Evolutionary conservation across 2,329 filamentous ascomycete genomes (phyloP).

Genomic region (Rhynchosporium agropyri): DNA sequence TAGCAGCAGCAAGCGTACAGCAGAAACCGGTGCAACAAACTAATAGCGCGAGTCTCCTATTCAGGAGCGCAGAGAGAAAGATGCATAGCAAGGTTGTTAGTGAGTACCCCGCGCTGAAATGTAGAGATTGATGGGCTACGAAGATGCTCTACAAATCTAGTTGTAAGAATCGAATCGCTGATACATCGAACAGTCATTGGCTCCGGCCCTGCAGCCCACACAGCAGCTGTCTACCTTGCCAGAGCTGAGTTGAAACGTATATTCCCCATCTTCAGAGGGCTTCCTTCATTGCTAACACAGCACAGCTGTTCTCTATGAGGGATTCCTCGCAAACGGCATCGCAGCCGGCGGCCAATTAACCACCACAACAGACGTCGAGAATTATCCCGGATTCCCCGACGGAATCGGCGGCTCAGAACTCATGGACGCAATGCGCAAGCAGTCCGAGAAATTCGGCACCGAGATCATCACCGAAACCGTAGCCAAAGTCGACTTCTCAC

Average conservation of each 20-base stretch:
- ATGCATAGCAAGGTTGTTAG: conserved; percentile 95
- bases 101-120: conserved; percentile 50
- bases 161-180: conserved; percentile 11
- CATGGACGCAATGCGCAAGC: conserved; percentile 94
- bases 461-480: conserved; percentile 93
- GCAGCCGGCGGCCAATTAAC: conserved; percentile 96
- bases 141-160: not conserved
- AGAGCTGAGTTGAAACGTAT: conserved; percentile 85
- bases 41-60: conserved; percentile 34
- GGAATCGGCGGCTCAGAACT: conserved; percentile 84
- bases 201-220: conserved; percentile 96
- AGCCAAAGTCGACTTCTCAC: conserved; percentile 79
- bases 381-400: conserved; percentile 93
- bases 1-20: conserved; percentile 66
- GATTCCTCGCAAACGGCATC: conserved; percentile 96
- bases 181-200: conserved; percentile 65
- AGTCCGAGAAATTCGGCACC: conserved; percentile 91
- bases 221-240: conserved; percentile 92
- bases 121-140: not conserved
- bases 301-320: conserved; percentile 85
- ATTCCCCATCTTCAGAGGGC: conserved; percentile 15
- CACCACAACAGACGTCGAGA: conserved; percentile 97
- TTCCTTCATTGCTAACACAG: conserved; percentile 39
- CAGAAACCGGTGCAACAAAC: conserved; percentile 53
- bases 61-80: conserved; percentile 50